These are phyloP conservation scores for Phytophthora cactorum DNA, from an alignment of 352 stramenopile species.

Conservation along the genomic window DNA sequence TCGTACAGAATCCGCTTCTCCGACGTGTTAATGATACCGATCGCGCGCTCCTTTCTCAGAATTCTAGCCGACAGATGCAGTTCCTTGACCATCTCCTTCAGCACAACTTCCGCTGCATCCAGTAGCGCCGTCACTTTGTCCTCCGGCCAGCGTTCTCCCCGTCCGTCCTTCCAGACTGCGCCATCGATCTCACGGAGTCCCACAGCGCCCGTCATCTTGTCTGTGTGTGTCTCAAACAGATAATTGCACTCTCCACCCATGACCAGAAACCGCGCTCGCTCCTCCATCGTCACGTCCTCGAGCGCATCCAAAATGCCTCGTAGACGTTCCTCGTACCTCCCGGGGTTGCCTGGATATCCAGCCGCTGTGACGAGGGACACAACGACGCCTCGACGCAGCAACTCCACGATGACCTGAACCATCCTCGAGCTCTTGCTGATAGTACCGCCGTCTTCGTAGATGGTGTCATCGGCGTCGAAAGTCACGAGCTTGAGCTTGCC, in stretches of 20 bases:
- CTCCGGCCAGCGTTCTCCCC: slow-evolving; percentile 87
- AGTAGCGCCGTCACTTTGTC: slow-evolving; percentile 84
- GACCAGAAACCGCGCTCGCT: slow-evolving; percentile 84
- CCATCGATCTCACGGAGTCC: slow-evolving; percentile 73
- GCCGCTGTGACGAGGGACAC: slow-evolving; percentile 87
- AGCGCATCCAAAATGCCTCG: slow-evolving; percentile 80
- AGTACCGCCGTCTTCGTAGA: slow-evolving; percentile 84
- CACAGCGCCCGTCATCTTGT: slow-evolving; percentile 47
- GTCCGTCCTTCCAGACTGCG: slow-evolving; percentile 79
- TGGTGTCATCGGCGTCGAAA: slow-evolving; percentile 88
- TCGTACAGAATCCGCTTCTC: slow-evolving; percentile 89
- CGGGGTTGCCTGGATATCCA: slow-evolving; percentile 73
- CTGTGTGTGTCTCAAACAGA: slow-evolving; percentile 78
- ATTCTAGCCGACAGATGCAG: slow-evolving; percentile 88
- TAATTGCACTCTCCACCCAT: slow-evolving; percentile 99
- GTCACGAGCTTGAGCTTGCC: slow-evolving; percentile 82
- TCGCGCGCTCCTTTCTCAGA: slow-evolving; percentile 93
- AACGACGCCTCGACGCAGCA: slow-evolving; percentile 72
- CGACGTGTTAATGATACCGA: slow-evolving; percentile 92
- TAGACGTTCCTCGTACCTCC: slow-evolving; percentile 76
- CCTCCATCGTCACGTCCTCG: slow-evolving; percentile 49
- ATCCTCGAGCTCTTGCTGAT: slow-evolving; percentile 74
- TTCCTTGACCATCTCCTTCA: slow-evolving; percentile 77
- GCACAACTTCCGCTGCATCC: slow-evolving; percentile 77
- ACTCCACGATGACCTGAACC: slow-evolving; percentile 71